Evolutionary conservation across 345 rosid species (phyloP).

Genomic region (Fremontodendron californicum): DNA sequence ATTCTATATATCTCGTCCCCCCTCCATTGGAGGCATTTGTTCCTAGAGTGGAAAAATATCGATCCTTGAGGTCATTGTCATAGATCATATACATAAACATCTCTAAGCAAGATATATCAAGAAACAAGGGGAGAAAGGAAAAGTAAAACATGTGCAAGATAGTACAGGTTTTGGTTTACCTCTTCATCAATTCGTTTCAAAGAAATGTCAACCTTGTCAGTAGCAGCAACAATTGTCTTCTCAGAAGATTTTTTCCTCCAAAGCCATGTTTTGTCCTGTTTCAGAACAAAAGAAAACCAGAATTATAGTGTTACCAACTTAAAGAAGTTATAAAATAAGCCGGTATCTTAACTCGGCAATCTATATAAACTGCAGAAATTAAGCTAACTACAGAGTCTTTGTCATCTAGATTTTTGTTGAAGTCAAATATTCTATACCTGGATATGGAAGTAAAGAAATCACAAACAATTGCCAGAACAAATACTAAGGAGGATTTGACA

Average conservation of each 20-base stretch:
- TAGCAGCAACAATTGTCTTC: constrained; percentile 49
- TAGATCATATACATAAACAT: background rate
- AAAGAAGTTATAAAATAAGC: background rate
- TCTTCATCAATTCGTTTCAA: constrained; percentile 33
- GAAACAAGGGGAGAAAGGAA: no score
- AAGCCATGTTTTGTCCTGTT: constrained; percentile 43
- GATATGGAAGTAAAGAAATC: background rate
- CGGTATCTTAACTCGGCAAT: background rate
- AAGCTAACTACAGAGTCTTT: background rate
- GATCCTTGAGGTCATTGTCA: background rate
- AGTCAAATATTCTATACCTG: background rate
- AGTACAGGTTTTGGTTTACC: constrained; percentile 31
- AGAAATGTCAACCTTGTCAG: constrained; percentile 28
- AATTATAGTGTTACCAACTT: background rate
- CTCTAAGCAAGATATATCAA: no score
- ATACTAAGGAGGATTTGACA: background rate
- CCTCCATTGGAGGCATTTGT: constrained; percentile 27
- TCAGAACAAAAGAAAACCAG: background rate
- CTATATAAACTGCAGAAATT: background rate
- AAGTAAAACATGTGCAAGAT: background rate
- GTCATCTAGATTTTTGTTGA: background rate
- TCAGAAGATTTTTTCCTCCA: constrained; percentile 60
- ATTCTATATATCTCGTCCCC: constrained; percentile 37
- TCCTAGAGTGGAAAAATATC: constrained; percentile 21
- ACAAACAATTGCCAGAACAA: background rate